phyloP scores from a whole-genome alignment of 768 basidiomycete genomes.

The Thelephora ganbajun region DNA sequence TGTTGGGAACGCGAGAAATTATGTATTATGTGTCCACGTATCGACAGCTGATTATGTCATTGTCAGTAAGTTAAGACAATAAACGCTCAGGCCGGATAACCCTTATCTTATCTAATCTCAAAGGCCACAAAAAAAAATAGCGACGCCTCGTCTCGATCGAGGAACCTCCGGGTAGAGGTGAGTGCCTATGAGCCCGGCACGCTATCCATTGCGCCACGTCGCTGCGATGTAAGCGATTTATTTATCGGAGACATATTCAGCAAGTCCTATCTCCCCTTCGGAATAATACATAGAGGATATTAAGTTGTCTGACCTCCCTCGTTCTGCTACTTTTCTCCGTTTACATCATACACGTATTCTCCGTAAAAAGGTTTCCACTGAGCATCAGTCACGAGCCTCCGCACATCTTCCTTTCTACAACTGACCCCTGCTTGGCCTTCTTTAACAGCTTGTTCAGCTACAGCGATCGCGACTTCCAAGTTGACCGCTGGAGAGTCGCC shows the following conservation, averaged over 20 bases:
- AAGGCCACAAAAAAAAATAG: slow-evolving; percentile 1
- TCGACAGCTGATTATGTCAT: too few species aligned
- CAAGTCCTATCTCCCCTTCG: too few species aligned
- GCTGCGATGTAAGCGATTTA: not conserved
- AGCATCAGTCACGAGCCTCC: slow-evolving; percentile 31
- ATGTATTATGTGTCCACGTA: too few species aligned
- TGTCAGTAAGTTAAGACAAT: too few species aligned
- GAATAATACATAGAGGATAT: too few species aligned
- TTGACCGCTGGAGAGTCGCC: slow-evolving; percentile 59
- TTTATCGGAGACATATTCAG: too few species aligned
- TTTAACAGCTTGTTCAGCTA: slow-evolving; percentile 62
- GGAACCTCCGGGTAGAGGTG: not conserved
- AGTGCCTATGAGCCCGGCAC: not conserved
- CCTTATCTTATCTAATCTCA: too few species aligned
- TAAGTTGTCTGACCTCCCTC: too few species aligned
- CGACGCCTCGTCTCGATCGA: slow-evolving; percentile 1
- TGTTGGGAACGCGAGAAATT: too few species aligned
- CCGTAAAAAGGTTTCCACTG: slow-evolving; percentile 57
- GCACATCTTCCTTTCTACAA: slow-evolving; percentile 46
- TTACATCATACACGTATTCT: slow-evolving; percentile 47
- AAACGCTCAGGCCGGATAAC: too few species aligned
- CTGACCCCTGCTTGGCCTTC: slow-evolving; percentile 52
- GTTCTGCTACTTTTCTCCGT: too few species aligned
- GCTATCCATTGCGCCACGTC: slow-evolving; percentile 1
- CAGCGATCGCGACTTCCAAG: slow-evolving; percentile 71